Percentiles rank a stretch among this genome's conserved stretches.
Conservation (phyloP, 2,329 filamentous ascomycete genomes). For the Hymenoscyphus infarciens region DNA sequence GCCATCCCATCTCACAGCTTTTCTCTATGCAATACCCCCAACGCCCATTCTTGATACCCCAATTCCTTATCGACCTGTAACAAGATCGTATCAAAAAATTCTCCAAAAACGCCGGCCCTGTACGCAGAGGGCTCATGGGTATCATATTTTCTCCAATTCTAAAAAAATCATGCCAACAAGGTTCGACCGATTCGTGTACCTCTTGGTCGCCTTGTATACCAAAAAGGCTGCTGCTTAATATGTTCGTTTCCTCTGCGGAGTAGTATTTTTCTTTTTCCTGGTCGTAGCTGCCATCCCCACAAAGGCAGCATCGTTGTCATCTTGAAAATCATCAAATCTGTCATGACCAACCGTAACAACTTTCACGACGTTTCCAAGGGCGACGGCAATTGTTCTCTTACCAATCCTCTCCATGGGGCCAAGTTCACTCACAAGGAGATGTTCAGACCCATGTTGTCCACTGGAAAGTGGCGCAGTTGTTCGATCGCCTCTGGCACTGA, state of each 20-base stretch:
- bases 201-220: not conserved
- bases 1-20: too few relatives aligned
- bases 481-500: constrained; percentile 43
- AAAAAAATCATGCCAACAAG: not conserved
- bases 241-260: constrained; percentile 5
- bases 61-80: not conserved
- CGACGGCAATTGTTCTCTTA: constrained; percentile 62
- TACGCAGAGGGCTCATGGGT: not conserved
- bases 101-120: not conserved
- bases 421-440: constrained; percentile 61
- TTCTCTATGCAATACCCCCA: too few relatives aligned
- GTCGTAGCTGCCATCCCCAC: constrained; percentile 25
- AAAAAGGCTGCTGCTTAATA: not conserved
- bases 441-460: constrained; percentile 34
- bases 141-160: not conserved
- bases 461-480: constrained; percentile 23
- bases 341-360: constrained; percentile 65
- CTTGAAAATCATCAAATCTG: constrained; percentile 47
- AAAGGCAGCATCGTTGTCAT: constrained; percentile 27
- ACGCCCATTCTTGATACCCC: too few relatives aligned
- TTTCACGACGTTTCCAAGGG: constrained; percentile 70
- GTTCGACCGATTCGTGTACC: not conserved
- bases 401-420: constrained; percentile 65
- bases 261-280: constrained; percentile 21
- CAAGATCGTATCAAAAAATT: not conserved